Evolutionary conservation across 306 rosid species (phyloP), one percentile per base, ranked within the genome.

Genomic region (Leucaena leucocephala): DNA sequence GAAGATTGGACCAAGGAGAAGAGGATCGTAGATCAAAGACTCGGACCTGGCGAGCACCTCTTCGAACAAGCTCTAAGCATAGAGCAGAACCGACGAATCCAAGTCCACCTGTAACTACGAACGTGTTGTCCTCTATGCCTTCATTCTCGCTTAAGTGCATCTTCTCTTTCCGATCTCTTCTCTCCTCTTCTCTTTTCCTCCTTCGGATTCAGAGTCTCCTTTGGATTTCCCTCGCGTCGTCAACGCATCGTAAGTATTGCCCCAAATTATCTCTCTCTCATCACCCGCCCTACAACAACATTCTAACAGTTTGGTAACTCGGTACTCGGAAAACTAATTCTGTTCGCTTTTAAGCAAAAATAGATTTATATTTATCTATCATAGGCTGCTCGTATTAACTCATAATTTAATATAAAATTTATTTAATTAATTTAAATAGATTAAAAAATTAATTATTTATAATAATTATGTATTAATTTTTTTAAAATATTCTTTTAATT

Each of bases 111-210:
- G 90, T 91, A 3, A 92, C 98, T 58, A 91, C 90, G 81, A 95
- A 95, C 48, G 85, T 69, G 43, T 86, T 86, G 43, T 89, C 90
- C 54, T 92, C 93, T 9, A 95, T 92, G 81, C 98, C 98, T 90
- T 95, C 96, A n/a, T 85, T 95, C 85, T 91, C 95, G 85, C 91
- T 91, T 40, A 91, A 50, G 58, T 92, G 98, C 98, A 92, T 87
- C 67, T 14, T 66, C 61, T 7, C 5, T 17, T 33, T 38, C 38
- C 3, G 75, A 71, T 66, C 21, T 52, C 38, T 34, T 8, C 61
- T 19, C 11, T 8, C 27, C 27, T 27, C 27, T 17, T 7, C 36
- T 61, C 46, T 13, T 46, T 14, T 70, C 74, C 7, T 9, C 43
- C 5, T 8, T 70, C 73, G 38, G 6, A 57, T 59, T 59, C 75